These are phyloP conservation scores for Penicillium chermesinum DNA, from an alignment of 495 filamentous ascomycete genomes.

Conservation along the genomic window DNA sequence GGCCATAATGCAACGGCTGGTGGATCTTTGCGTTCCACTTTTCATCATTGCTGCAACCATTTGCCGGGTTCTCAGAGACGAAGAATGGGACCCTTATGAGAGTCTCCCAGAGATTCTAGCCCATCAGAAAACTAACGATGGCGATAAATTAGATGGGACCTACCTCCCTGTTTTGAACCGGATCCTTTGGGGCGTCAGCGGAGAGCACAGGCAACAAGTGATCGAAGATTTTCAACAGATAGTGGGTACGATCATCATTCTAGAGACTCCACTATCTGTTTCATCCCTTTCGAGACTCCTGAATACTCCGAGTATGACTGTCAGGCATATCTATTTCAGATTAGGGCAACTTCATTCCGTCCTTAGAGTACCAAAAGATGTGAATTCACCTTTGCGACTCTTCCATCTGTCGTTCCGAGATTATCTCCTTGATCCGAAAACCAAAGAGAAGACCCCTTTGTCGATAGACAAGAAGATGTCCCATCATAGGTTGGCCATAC, in stretches of 20 bases:
- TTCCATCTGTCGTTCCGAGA: background rate
- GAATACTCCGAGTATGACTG: background rate
- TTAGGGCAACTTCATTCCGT: background rate
- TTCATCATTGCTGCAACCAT: conserved; percentile 1
- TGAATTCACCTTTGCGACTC: background rate
- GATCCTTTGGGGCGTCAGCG: background rate
- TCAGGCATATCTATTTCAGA: background rate
- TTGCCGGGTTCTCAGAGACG: background rate
- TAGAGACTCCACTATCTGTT: background rate
- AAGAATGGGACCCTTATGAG: background rate
- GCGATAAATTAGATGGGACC: background rate
- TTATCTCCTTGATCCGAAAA: background rate
- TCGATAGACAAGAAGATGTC: background rate
- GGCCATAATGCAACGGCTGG: background rate
- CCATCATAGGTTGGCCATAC: background rate
- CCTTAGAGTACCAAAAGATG: background rate
- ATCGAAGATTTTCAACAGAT: background rate
- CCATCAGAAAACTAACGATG: background rate
- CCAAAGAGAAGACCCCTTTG: background rate
- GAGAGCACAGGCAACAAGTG: background rate
- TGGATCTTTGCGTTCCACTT: background rate
- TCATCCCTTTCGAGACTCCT: background rate
- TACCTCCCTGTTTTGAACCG: background rate
- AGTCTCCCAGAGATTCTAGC: background rate
- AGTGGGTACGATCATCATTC: background rate